phyloP scores from a whole-genome alignment of 352 stramenopile genomes.

The Phytopythium litorale region DNA sequence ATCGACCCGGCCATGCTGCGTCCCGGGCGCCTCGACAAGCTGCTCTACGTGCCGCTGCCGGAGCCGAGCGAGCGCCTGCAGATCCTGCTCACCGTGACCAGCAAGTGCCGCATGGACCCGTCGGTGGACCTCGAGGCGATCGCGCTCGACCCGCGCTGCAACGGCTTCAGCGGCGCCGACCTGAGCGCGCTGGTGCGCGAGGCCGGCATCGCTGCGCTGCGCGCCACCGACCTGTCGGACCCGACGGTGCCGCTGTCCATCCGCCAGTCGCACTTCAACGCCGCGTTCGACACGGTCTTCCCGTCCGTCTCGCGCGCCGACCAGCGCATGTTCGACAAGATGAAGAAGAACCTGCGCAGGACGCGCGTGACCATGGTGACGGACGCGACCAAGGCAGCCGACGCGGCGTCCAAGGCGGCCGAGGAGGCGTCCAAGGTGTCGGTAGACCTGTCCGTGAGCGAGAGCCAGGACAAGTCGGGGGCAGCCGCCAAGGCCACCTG shows the following conservation, averaged over 20 bases:
- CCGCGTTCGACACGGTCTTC: constrained; percentile 79
- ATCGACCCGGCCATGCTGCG: constrained; percentile 99
- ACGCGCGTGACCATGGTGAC: constrained; percentile 34
- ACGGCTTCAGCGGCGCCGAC: constrained; percentile 97
- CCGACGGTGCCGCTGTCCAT: constrained; percentile 41
- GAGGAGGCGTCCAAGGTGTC: neutral
- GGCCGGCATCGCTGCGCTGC: constrained; percentile 94
- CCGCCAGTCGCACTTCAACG: constrained; percentile 59
- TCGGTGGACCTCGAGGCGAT: constrained; percentile 90
- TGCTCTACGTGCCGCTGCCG: constrained; percentile 98
- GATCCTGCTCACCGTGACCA: constrained; percentile 93
- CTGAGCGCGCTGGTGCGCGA: constrained; percentile 96
- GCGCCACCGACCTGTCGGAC: constrained; percentile 50
- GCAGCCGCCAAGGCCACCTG: neutral
- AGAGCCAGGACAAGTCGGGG: neutral
- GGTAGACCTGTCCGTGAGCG: neutral
- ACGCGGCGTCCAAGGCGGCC: too few relatives aligned
- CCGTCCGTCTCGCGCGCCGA: constrained; percentile 80
- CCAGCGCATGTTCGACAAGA: constrained; percentile 85
- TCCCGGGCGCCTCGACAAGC: constrained; percentile 97
- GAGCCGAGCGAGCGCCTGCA: constrained; percentile 54
- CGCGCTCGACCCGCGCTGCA: constrained; percentile 82
- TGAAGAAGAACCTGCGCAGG: constrained; percentile 86
- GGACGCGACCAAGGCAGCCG: constrained; percentile 6
- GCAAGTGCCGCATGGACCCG: constrained; percentile 56